phyloP scores from a whole-genome alignment of 106 monocot species.

The Posidonia australis region DNA sequence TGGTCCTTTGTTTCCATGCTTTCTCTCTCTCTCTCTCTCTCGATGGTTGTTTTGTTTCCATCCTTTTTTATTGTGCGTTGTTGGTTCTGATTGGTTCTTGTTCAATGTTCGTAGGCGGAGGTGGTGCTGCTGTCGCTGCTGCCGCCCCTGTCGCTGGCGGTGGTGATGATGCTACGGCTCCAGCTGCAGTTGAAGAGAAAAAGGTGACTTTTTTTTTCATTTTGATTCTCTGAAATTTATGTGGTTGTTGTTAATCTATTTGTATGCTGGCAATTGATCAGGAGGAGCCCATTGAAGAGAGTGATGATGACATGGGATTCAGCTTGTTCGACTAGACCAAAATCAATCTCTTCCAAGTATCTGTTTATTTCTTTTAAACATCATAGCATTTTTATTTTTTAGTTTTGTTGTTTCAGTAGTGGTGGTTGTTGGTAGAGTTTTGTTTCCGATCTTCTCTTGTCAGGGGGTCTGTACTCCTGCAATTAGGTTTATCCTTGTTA shows the following conservation, averaged over 20 bases:
- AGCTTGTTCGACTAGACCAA: slow-evolving; percentile 33
- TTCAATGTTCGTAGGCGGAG: slow-evolving; percentile 11
- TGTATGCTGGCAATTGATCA: background rate
- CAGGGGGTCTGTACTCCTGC: too few species aligned
- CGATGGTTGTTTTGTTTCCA: too few species aligned
- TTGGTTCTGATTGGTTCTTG: background rate
- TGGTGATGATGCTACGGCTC: slow-evolving; percentile 21
- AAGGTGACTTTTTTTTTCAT: slow-evolving; percentile 16
- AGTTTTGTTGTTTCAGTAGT: too few species aligned
- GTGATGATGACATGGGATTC: slow-evolving; percentile 60
- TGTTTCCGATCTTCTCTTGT: too few species aligned
- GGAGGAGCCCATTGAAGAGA: slow-evolving; percentile 53
- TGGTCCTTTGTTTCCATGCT: slow-evolving; percentile 14
- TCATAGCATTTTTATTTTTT: too few species aligned
- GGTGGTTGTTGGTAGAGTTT: too few species aligned
- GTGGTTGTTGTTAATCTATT: background rate
- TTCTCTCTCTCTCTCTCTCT: background rate
- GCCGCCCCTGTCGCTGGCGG: slow-evolving; percentile 29
- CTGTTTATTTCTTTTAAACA: too few species aligned
- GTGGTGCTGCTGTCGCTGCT: slow-evolving; percentile 35
- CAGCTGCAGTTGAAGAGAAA: slow-evolving; percentile 37
- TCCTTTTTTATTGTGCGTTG: background rate
- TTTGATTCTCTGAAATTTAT: background rate
- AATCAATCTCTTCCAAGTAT: too few species aligned
- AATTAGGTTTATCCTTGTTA: too few species aligned